phyloP scores from a whole-genome alignment of 2,329 filamentous ascomycete species.

The Grosmannia clavigera region DNA sequence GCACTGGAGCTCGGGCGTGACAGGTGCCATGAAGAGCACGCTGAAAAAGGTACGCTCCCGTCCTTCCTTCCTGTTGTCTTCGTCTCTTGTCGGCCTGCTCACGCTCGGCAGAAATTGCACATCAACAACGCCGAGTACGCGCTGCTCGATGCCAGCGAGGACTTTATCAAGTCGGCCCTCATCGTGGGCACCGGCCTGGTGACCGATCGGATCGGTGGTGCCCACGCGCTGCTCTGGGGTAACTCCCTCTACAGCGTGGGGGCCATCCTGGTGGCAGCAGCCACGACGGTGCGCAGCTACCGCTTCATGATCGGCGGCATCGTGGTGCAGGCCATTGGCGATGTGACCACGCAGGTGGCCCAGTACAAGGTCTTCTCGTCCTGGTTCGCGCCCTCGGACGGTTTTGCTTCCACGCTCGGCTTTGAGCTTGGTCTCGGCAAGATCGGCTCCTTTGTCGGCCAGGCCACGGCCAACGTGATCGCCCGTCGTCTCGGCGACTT shows the following conservation, averaged over 20 bases:
- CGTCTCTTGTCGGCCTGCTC: background rate
- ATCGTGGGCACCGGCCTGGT: conserved; percentile 42
- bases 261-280: conserved; percentile 45
- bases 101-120: conserved; percentile 25
- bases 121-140: conserved; percentile 50
- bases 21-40: conserved; percentile 10
- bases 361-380: conserved; percentile 55
- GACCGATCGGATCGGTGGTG: conserved; percentile 36
- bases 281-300: conserved; percentile 42
- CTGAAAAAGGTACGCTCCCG: conserved; percentile 6
- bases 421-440: conserved; percentile 50
- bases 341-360: conserved; percentile 50
- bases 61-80: background rate
- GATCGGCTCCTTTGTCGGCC: conserved; percentile 48
- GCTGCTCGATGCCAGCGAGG: conserved; percentile 45
- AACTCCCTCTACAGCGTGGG: conserved; percentile 47
- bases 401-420: conserved; percentile 48
- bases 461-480: conserved; percentile 18
- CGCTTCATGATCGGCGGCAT: conserved; percentile 47
- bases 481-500: conserved; percentile 34
- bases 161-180: conserved; percentile 47
- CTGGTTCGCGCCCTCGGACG: conserved; percentile 49
- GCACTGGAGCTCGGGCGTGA: conserved; percentile 11
- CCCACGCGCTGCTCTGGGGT: conserved; percentile 43
- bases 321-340: conserved; percentile 44